Base-by-base conservation (phyloP, 2,329 filamentous ascomycete genomes). In the Fusarium bulbicola region DNA sequence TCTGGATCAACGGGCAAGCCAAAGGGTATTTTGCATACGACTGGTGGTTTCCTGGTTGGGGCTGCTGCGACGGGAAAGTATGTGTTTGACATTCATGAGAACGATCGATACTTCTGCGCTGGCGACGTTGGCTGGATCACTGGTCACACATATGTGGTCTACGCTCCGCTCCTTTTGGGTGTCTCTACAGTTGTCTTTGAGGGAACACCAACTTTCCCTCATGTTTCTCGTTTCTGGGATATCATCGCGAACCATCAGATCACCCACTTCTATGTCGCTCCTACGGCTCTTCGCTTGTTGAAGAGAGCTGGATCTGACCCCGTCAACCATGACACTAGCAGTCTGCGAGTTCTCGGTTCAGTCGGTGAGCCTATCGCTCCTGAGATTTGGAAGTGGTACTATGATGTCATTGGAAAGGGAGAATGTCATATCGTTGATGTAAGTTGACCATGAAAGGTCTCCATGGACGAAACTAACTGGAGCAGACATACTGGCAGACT, bases 361-460 rank as follows among this genome's bases (percentile, higher is more conserved):
- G 95, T 98, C 54, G 95, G 95, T 73, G 95, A 98, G 85, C 95
- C 95, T 24, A 98, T 98, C 77, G 95, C 95, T n/a, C 93, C 95
- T 18, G 95, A 98, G 82, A 92, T 98, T 57, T 98, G 95, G 95
- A 97, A 97, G 84, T 98, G 95, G 95, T 98, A 97, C 84, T 93
- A 94, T 80, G 94, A 97, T 81, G 88, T 92, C 72, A 94, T 98
- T 56, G 95, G 95, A 79, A 95, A 94, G 87, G 91, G 94, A 80
- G 91, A 96, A 82, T 92, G 93, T 50, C 95, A 98, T 79, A 88
- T 98, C 81, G 92, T 97, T 54, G 95, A 98, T 82, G 94, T 96
- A 85, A 88, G 93, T 66, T 8, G 15, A 21, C 1, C 15, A 2
- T 3, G 2, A 0, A 49, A 5, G 1, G 1, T 0, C 7, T 18